phyloP scores from a whole-genome alignment of 176 grass and related monocot species.

The Triticum dicoccoides region DNA sequence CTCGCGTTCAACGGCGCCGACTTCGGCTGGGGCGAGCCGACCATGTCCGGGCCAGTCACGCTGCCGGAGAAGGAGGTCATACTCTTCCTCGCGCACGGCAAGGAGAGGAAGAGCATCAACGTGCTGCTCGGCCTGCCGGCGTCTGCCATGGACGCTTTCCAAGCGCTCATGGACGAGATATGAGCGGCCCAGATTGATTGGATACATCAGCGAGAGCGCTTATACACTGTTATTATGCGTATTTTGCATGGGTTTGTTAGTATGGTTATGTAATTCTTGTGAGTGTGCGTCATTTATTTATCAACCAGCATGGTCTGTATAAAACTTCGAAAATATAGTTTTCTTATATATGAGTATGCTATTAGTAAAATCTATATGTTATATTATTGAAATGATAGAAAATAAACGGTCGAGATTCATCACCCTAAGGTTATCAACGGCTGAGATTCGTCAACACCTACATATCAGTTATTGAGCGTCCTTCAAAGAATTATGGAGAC shows the following conservation, averaged over 20 bases:
- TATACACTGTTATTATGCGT: conserved; percentile 3
- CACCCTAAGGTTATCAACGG: too few species aligned
- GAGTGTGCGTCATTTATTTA: not conserved
- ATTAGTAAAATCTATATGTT: too few species aligned
- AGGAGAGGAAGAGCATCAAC: conserved; percentile 84
- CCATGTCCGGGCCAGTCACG: conserved; percentile 73
- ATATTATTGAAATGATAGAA: too few species aligned
- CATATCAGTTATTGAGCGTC: too few species aligned
- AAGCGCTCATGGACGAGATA: conserved; percentile 80
- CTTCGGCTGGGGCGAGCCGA: conserved; percentile 84
- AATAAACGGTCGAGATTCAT: too few species aligned
- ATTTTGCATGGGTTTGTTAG: not conserved
- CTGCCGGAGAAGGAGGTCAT: conserved; percentile 94
- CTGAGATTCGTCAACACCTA: too few species aligned
- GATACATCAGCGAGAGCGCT: not conserved
- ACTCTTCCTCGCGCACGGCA: conserved; percentile 79
- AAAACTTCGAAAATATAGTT: too few species aligned
- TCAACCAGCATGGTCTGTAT: not conserved
- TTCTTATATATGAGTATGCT: too few species aligned
- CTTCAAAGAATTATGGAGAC: too few species aligned
- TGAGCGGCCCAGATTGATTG: not conserved
- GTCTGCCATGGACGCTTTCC: conserved; percentile 76
- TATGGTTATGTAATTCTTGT: not conserved
- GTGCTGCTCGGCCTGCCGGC: conserved; percentile 85
- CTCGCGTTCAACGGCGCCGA: conserved; percentile 78